These are phyloP conservation scores for Hibiscus tridactylites DNA, from an alignment of 345 rosid genomes.

Conservation along the genomic window DNA sequence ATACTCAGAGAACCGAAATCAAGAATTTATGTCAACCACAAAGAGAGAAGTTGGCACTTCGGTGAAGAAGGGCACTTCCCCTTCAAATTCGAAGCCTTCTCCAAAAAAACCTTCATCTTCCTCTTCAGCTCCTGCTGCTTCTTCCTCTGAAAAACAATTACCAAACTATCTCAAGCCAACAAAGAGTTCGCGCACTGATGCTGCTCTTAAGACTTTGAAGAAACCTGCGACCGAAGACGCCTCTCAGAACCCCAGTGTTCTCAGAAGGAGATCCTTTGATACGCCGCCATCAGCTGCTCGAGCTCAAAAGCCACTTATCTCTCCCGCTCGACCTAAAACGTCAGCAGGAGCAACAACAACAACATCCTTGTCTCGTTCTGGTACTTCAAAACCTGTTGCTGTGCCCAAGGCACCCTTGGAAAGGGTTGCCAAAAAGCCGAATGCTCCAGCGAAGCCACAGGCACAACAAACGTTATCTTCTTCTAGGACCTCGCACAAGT, in stretches of 20 bases:
- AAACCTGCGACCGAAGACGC: slow-evolving; percentile 28
- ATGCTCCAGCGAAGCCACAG: slow-evolving; percentile 23
- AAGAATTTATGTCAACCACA: slow-evolving; percentile 35
- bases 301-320: slow-evolving; percentile 26
- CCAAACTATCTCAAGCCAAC: slow-evolving; percentile 69
- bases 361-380: neutral
- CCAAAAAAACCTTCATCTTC: slow-evolving; percentile 11
- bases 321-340: slow-evolving; percentile 39
- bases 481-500: slow-evolving; percentile 16
- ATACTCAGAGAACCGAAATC: neutral
- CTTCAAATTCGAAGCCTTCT: slow-evolving; percentile 15
- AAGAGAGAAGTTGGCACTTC: slow-evolving; percentile 8
- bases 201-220: slow-evolving; percentile 23
- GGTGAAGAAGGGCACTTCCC: slow-evolving; percentile 27
- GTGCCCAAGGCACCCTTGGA: slow-evolving; percentile 18
- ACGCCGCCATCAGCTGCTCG: slow-evolving; percentile 41
- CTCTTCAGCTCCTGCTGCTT: slow-evolving; percentile 7
- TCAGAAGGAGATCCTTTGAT: slow-evolving; percentile 74
- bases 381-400: slow-evolving; percentile 12
- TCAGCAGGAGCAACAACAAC: slow-evolving; percentile 19
- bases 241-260: slow-evolving; percentile 26
- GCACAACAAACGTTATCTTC: slow-evolving; percentile 16
- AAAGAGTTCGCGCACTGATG: slow-evolving; percentile 36
- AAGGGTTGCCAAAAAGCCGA: slow-evolving; percentile 26
- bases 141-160: slow-evolving; percentile 21